phyloP scores from a whole-genome alignment of 768 basidiomycete species.

The Naganishia antarctica region DNA sequence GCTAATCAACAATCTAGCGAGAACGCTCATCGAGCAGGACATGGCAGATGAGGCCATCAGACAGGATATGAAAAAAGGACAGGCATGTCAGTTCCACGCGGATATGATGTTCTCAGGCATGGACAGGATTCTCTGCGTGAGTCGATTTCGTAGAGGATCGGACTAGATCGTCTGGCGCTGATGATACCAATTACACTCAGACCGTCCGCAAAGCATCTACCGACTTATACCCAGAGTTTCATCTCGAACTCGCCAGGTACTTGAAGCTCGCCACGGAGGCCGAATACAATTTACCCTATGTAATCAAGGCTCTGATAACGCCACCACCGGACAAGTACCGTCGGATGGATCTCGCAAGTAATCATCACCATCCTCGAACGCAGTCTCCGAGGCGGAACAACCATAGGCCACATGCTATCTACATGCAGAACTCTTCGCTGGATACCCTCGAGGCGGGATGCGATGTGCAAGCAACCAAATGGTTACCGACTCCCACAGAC shows the following conservation, averaged over 20 bases:
- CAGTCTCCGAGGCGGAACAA: background rate
- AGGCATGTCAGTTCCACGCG: conserved; percentile 70
- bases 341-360: background rate
- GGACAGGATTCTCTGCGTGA: conserved; percentile 80
- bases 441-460: background rate
- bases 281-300: conserved; percentile 21
- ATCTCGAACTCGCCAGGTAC: conserved; percentile 88
- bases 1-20: conserved; percentile 74
- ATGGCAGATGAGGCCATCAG: conserved; percentile 56
- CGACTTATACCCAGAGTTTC: conserved; percentile 87
- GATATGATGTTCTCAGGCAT: conserved; percentile 88
- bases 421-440: background rate
- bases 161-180: background rate
- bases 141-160: conserved; percentile 34
- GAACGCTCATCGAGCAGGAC: conserved; percentile 61
- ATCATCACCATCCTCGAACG: background rate
- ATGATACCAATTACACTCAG: conserved; percentile 51
- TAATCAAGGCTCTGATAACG: conserved; percentile 17
- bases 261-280: conserved; percentile 48
- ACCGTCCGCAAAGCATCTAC: conserved; percentile 91
- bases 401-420: background rate
- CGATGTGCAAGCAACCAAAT: background rate
- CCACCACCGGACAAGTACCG: conserved; percentile 22
- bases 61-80: conserved; percentile 58
- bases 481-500: conserved; percentile 8